These are phyloP conservation scores for Cercospora sp. DNA, from an alignment of 2,329 filamentous ascomycete species.

Conservation along the genomic window DNA sequence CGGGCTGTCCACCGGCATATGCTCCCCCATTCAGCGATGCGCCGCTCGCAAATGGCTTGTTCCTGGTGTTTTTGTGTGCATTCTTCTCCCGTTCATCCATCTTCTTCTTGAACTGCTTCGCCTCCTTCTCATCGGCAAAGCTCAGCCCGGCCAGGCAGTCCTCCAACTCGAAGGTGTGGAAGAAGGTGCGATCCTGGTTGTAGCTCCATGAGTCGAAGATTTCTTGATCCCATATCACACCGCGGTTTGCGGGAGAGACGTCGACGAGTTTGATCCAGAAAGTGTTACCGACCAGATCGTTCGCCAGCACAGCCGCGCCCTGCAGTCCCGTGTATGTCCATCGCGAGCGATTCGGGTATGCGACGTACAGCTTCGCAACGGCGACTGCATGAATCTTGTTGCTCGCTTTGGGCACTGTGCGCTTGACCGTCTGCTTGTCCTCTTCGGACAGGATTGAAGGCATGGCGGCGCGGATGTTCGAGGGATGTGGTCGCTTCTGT, in stretches of 20 bases:
- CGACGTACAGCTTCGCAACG: slow-evolving; percentile 89
- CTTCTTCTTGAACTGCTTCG: slow-evolving; percentile 95
- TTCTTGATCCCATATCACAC: slow-evolving; percentile 96
- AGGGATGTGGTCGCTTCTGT: neutral
- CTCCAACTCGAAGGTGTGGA: slow-evolving; percentile 95
- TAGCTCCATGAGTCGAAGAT: slow-evolving; percentile 94
- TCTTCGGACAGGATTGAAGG: slow-evolving; percentile 73
- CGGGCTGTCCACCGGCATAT: slow-evolving; percentile 16
- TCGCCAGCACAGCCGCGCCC: slow-evolving; percentile 85
- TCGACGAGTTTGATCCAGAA: slow-evolving; percentile 98
- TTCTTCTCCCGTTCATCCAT: slow-evolving; percentile 59
- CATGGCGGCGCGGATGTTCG: slow-evolving; percentile 23
- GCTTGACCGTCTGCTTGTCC: slow-evolving; percentile 95
- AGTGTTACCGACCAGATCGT: slow-evolving; percentile 91
- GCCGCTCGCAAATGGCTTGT: slow-evolving; percentile 33
- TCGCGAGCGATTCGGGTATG: slow-evolving; percentile 78
- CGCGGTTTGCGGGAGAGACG: slow-evolving; percentile 78
- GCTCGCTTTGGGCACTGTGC: slow-evolving; percentile 84
- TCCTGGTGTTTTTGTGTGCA: slow-evolving; percentile 21
- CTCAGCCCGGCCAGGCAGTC: slow-evolving; percentile 86
- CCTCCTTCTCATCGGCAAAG: slow-evolving; percentile 96
- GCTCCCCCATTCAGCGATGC: slow-evolving; percentile 24
- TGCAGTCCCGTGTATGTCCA: slow-evolving; percentile 96
- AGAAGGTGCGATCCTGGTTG: slow-evolving; percentile 96
- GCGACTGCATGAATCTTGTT: slow-evolving; percentile 98